Percentiles rank a stretch among this genome's conserved stretches.
Evolutionary conservation across 1,139 yeast species (phyloP).

Genomic region (Barnettozyma hawaiiensis): DNA sequence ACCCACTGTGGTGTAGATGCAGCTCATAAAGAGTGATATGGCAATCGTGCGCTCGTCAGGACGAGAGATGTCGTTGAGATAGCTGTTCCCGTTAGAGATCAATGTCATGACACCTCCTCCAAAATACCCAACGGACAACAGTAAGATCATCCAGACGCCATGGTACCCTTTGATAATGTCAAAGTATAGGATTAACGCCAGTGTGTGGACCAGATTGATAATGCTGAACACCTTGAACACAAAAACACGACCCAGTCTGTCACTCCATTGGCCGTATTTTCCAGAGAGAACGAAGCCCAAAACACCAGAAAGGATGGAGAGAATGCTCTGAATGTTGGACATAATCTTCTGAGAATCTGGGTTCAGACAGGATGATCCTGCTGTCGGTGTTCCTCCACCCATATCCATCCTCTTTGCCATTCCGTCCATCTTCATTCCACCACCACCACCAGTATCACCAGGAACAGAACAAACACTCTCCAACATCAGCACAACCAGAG

Average conservation of each 20-base stretch:
- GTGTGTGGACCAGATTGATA: conserved; percentile 15
- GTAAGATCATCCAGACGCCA: conserved; percentile 9
- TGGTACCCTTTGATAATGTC: conserved; percentile 10
- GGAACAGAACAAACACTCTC: conserved; percentile 10
- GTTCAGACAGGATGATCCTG: conserved; percentile 2
- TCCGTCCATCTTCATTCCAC: background rate
- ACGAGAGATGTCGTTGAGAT: conserved; percentile 51
- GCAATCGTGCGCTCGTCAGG: conserved; percentile 44
- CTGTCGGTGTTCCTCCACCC: conserved; percentile 8
- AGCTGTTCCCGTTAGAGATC: conserved; percentile 46
- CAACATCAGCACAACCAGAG: conserved; percentile 15
- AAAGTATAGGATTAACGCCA: conserved; percentile 14
- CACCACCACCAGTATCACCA: background rate
- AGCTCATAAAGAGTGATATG: conserved; percentile 46
- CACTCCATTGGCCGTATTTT: conserved; percentile 24
- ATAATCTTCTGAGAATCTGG: conserved; percentile 15
- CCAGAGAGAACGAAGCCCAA: conserved; percentile 23
- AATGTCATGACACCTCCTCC: conserved; percentile 48
- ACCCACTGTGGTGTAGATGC: conserved; percentile 46
- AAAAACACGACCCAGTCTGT: conserved; percentile 22
- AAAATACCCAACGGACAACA: conserved; percentile 16
- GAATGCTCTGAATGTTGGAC: conserved; percentile 18
- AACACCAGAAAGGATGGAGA: conserved; percentile 21
- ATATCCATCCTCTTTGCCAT: conserved; percentile 13
- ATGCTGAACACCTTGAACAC: conserved; percentile 20